phyloP scores from a whole-genome alignment of 257 asterid genomes.

The Jasminum sambac region DNA sequence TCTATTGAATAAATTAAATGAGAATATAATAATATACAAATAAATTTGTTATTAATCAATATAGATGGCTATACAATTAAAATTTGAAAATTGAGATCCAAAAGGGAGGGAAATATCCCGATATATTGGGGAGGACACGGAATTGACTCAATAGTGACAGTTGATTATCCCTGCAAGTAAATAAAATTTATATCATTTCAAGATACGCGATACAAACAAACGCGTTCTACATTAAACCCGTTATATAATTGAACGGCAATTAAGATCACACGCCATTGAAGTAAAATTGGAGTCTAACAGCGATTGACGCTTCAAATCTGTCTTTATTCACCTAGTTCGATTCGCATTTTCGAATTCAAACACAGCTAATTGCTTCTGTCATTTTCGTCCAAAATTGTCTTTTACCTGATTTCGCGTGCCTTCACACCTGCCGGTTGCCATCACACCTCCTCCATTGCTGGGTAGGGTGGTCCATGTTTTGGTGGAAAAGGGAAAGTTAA shows the following conservation, averaged over 20 bases:
- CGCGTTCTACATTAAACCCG: background rate
- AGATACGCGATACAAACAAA: background rate
- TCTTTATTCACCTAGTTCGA: constrained; percentile 2
- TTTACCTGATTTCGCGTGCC: background rate
- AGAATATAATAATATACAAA: too few relatives aligned
- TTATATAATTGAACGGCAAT: background rate
- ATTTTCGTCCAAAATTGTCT: background rate
- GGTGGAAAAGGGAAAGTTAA: background rate
- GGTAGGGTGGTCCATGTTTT: background rate
- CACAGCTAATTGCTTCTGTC: background rate
- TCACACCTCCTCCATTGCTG: background rate
- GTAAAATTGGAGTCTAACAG: background rate
- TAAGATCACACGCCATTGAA: background rate
- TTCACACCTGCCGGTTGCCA: background rate
- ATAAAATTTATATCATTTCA: too few relatives aligned
- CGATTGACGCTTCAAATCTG: constrained; percentile 32
- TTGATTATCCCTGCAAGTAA: too few relatives aligned
- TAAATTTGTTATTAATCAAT: too few relatives aligned
- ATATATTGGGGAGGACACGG: too few relatives aligned
- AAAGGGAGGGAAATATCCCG: too few relatives aligned
- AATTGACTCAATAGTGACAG: too few relatives aligned
- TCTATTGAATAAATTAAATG: too few relatives aligned
- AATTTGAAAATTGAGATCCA: too few relatives aligned
- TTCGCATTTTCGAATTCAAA: background rate
- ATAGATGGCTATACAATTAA: too few relatives aligned